Percentiles rank a stretch among this genome's conserved stretches.
phyloP scores from a whole-genome alignment of 83 land plant genomes.

The Larix sibirica region DNA sequence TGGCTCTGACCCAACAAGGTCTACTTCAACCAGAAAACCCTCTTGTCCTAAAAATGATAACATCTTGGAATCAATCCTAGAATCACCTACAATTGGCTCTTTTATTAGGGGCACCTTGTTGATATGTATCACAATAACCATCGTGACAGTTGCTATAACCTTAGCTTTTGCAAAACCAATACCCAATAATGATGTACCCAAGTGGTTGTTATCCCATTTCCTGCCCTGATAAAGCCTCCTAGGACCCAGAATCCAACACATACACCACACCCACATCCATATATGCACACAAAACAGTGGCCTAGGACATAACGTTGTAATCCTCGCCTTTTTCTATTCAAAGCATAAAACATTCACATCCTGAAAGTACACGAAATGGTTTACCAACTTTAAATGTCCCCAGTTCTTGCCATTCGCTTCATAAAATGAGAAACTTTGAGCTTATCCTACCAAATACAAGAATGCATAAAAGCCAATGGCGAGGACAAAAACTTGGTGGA shows the following conservation, averaged over 20 bases:
- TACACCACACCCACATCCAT: neutral
- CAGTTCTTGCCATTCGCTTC: no score
- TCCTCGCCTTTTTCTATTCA: no score
- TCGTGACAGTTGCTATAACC: neutral
- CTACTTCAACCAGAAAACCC: slow-evolving; percentile 29
- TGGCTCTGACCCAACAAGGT: slow-evolving; percentile 6
- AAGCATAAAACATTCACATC: no score
- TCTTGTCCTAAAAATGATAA: slow-evolving; percentile 25
- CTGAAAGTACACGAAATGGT: no score
- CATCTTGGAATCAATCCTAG: slow-evolving; percentile 21
- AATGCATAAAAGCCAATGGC: no score
- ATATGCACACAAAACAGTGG: neutral
- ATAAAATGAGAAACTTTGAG: no score
- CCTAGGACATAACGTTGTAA: no score
- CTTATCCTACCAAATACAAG: no score
- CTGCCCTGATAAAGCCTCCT: neutral
- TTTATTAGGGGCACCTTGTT: slow-evolving; percentile 50
- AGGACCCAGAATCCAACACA: neutral
- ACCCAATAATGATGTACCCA: neutral
- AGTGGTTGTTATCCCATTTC: neutral
- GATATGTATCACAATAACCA: slow-evolving; percentile 33
- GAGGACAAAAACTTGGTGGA: no score
- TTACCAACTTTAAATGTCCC: no score
- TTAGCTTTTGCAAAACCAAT: no score
- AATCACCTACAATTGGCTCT: slow-evolving; percentile 54